These are phyloP conservation scores for Neopestalotiopsis sp. DNA, from an alignment of 2,329 filamentous ascomycete genomes.

Conservation along the genomic window DNA sequence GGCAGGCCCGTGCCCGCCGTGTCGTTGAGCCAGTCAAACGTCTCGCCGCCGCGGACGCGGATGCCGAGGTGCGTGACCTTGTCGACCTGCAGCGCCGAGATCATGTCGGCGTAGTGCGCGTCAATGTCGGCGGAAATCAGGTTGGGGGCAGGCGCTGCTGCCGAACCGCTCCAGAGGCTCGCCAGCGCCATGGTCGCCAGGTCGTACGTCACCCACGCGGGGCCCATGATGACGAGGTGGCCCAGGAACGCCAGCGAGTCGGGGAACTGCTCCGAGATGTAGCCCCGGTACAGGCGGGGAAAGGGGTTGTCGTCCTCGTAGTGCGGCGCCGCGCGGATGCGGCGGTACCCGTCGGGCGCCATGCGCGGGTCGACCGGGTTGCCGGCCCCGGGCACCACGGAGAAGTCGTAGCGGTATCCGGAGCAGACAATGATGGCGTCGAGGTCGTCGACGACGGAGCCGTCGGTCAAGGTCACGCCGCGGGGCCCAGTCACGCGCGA, in stretches of 20 bases:
- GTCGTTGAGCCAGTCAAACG: slow-evolving; percentile 9
- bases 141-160: not conserved
- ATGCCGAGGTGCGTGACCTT: slow-evolving; percentile 4
- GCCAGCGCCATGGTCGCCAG: slow-evolving; percentile 14
- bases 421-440: slow-evolving; percentile 12
- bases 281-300: slow-evolving; percentile 10
- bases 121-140: slow-evolving; percentile 1
- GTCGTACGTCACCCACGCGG: slow-evolving; percentile 8
- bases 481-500: not conserved
- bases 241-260: slow-evolving; percentile 11
- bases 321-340: not conserved
- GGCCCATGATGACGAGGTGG: slow-evolving; percentile 1
- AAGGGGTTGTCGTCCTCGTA: slow-evolving; percentile 8
- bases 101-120: slow-evolving; percentile 1
- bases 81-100: not conserved
- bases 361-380: slow-evolving; percentile 1
- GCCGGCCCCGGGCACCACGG: slow-evolving; percentile 9
- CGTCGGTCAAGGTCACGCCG: not conserved
- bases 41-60: not conserved
- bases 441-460: not conserved
- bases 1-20: not conserved
- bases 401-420: slow-evolving; percentile 12
- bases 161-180: not conserved
- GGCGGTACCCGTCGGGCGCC: slow-evolving; percentile 4
- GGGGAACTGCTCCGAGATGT: slow-evolving; percentile 13